phyloP scores from a whole-genome alignment of 192 early-diverging fungal genomes.

The Lunasporangiospora selenospora region DNA sequence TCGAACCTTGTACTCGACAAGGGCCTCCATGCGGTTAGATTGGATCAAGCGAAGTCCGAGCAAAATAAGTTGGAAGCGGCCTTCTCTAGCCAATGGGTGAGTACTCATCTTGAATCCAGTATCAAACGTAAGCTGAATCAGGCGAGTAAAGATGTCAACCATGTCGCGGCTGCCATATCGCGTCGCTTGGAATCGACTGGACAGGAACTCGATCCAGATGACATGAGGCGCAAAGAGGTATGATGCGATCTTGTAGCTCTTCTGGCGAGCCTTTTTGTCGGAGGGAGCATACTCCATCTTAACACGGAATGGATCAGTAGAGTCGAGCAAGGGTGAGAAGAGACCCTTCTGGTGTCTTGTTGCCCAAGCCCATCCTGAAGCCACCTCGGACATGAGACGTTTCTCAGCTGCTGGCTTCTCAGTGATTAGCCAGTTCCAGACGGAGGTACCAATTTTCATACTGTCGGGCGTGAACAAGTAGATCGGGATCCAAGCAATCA shows the following conservation, averaged over 20 bases:
- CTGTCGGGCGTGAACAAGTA: slow-evolving; percentile 77
- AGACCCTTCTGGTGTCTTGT: slow-evolving; percentile 82
- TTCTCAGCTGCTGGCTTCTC: slow-evolving; percentile 74
- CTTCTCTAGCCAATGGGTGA: slow-evolving; percentile 75
- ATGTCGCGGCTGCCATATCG: slow-evolving; percentile 73
- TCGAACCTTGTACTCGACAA: slow-evolving; percentile 68
- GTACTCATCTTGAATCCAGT: slow-evolving; percentile 53
- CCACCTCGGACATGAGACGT: slow-evolving; percentile 83
- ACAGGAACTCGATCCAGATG: slow-evolving; percentile 89
- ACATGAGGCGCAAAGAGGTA: slow-evolving; percentile 74
- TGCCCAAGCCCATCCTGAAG: slow-evolving; percentile 84
- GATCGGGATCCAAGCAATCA: slow-evolving; percentile 88
- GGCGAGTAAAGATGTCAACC: slow-evolving; percentile 73
- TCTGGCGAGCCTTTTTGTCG: slow-evolving; percentile 76
- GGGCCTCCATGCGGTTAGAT: slow-evolving; percentile 68
- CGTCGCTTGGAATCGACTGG: slow-evolving; percentile 82
- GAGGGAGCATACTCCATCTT: slow-evolving; percentile 96
- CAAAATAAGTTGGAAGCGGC: slow-evolving; percentile 79
- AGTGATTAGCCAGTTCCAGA: slow-evolving; percentile 90
- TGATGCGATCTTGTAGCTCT: slow-evolving; percentile 64
- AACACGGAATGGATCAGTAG: slow-evolving; percentile 81
- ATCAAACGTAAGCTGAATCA: slow-evolving; percentile 82
- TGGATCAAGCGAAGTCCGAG: slow-evolving; percentile 78
- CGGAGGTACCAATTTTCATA: slow-evolving; percentile 78
- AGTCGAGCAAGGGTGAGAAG: slow-evolving; percentile 65